Evolutionary conservation across 2,329 filamentous ascomycete species (phyloP).

Genomic region (Pestalotiopsis sp.): DNA sequence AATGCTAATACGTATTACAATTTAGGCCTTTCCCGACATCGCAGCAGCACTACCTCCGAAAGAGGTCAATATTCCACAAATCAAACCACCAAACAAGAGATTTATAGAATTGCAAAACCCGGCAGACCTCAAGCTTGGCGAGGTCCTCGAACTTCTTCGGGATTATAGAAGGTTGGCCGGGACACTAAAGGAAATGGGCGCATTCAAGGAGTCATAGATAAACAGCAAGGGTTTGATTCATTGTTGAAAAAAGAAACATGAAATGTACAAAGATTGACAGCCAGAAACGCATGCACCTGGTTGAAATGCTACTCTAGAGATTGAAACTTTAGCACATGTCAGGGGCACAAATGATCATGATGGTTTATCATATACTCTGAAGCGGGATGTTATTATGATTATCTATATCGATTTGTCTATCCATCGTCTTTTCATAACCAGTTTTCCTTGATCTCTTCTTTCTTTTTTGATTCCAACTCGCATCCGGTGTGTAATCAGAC

Average conservation of each 20-base stretch:
- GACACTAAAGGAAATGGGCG: conserved; percentile 62
- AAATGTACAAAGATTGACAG: not conserved
- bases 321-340: no score
- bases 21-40: conserved; percentile 61
- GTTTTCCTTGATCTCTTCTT: not conserved
- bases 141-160: conserved; percentile 68
- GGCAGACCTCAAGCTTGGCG: conserved; percentile 69
- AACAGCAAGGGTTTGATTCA: not conserved
- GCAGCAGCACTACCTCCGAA: conserved; percentile 56
- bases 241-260: not conserved
- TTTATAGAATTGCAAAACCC: conserved; percentile 74
- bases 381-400: not conserved
- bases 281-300: not conserved
- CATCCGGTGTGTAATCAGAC: not conserved
- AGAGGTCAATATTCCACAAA: conserved; percentile 44
- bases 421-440: not conserved
- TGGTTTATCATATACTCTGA: not conserved
- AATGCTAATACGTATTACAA: not conserved
- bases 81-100: conserved; percentile 67
- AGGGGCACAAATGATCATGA: no score
- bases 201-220: conserved; percentile 49
- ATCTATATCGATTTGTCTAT: not conserved
- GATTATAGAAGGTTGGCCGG: conserved; percentile 74
- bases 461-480: not conserved
- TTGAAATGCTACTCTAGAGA: not conserved